A percentile compares a stretch with the other conserved stretches of the same genome.
Evolutionary conservation across 106 monocot species (phyloP).

Genomic region (Allium cepa): DNA sequence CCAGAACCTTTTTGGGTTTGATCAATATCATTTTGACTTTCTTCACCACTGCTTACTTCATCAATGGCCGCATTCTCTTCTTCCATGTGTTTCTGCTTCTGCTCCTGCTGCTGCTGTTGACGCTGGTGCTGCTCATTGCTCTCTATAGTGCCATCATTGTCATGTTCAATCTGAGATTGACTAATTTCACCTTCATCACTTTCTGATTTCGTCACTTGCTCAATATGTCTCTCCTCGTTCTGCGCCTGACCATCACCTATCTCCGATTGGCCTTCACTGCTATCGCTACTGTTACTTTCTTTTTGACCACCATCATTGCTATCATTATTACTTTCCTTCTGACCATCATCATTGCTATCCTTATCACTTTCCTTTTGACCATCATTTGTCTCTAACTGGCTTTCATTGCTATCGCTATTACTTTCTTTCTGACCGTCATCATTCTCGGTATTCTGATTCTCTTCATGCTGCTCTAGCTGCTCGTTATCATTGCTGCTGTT

Average conservation of each 20-base stretch:
- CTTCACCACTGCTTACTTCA: background rate
- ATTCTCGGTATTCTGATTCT: background rate
- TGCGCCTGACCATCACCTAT: background rate
- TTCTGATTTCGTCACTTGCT: slow-evolving; percentile 7
- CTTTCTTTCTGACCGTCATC: background rate
- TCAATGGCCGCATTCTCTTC: background rate
- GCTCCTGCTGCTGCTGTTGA: slow-evolving; percentile 8
- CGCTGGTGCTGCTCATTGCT: slow-evolving; percentile 2
- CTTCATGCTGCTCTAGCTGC: background rate
- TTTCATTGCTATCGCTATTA: background rate
- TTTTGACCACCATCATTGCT: background rate
- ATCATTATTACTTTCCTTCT: no score
- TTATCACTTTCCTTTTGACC: background rate
- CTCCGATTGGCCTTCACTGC: background rate
- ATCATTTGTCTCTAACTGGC: background rate
- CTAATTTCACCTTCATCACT: background rate
- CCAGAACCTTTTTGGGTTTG: background rate
- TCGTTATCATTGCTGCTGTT: slow-evolving; percentile 1
- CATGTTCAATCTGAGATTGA: slow-evolving; percentile 12
- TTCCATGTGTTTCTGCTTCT: background rate
- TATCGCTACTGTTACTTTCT: background rate
- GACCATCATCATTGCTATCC: background rate
- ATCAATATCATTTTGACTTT: background rate
- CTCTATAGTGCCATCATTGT: slow-evolving; percentile 1
- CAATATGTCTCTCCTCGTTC: background rate